Conservation (phyloP, 2,329 filamentous ascomycete species). For the Fusarium guadeloupense region DNA sequence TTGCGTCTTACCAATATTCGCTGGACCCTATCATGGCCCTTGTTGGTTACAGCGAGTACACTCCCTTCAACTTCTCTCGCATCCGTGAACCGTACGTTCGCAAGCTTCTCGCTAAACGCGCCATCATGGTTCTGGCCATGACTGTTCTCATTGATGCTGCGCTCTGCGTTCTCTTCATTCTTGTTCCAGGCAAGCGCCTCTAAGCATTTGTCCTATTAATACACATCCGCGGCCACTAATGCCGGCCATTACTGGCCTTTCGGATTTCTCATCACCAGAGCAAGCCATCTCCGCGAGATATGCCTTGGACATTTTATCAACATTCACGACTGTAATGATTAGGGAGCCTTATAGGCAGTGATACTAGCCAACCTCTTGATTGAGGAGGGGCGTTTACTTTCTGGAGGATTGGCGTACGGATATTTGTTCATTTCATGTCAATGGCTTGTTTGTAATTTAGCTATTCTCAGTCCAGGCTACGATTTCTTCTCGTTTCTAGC, state of each 20-base stretch:
- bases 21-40: constrained; percentile 92
- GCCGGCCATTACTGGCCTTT: constrained; percentile 38
- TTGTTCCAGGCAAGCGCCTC: constrained; percentile 88
- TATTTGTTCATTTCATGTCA: constrained; percentile 39
- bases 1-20: constrained; percentile 93
- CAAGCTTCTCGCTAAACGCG: constrained; percentile 83
- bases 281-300: constrained; percentile 29
- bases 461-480: constrained; percentile 29
- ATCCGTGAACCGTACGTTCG: constrained; percentile 93
- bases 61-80: constrained; percentile 87
- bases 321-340: constrained; percentile 46
- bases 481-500: constrained; percentile 22
- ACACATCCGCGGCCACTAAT: constrained; percentile 33
- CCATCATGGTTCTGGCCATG: constrained; percentile 80
- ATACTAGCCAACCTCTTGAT: constrained; percentile 26
- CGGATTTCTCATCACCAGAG: constrained; percentile 12
- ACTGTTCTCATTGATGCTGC: constrained; percentile 81
- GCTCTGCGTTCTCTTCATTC: constrained; percentile 90
- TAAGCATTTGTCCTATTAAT: constrained; percentile 50
- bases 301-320: constrained; percentile 26
- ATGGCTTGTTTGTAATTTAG: constrained; percentile 41
- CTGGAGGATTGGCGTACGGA: constrained; percentile 39
- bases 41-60: constrained; percentile 93
- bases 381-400: constrained; percentile 30
- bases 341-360: constrained; percentile 32